Evolutionary conservation across 2,329 filamentous ascomycete genomes (phyloP), one percentile per base, ranked within the genome.

Genomic region (Stagonosporopsis chrysanthemi): DNA sequence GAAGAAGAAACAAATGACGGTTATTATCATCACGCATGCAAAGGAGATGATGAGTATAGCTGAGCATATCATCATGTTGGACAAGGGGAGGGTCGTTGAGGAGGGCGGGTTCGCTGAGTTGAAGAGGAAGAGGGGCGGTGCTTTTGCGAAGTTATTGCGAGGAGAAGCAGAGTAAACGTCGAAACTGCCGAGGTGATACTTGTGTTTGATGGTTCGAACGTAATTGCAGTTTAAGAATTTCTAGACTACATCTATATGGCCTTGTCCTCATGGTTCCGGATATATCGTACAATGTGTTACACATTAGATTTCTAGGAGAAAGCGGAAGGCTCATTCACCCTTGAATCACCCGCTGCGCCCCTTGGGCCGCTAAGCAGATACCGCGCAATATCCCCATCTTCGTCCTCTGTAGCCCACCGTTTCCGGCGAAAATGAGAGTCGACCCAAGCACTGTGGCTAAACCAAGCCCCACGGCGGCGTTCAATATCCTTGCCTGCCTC

Each of bases 21-120:
- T 96, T 0, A 81, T 97, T 15, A 83, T 96, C 23, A 88, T 96
- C 36, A 97, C 92, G 45, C 94, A 97, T 76, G 86, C 84, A 54
- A 82, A 80, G 60, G 89, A 94, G 69, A 96, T 97, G 91, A 97
- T 98, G 90, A 82, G 83, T 55, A 84, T 91, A 56, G 90, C 89
- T 0, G 88, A 92, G 71, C 82, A 85, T 41, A 80, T 97, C 7
- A 80, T 94, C 0, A 86, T 97, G 60, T 65, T 88, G 57, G 81
- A 96, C 26, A 84, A 90, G n/a, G 84, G 87, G 0, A 82, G 84
- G 2, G 80, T 84, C 2, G 85, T 91, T 6, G 89, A 94, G 71
- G 77, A 83, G 52, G 93, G 93, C 0, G 68, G 74, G 0, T 97
- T 88, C 74, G 77, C 82, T 2, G 85, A 86, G 56, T 73, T 97